A percentile compares a stretch with the other conserved stretches of the same genome.
Conservation (phyloP, 164 flowering plant genomes). For the Litsea cubeba region DNA sequence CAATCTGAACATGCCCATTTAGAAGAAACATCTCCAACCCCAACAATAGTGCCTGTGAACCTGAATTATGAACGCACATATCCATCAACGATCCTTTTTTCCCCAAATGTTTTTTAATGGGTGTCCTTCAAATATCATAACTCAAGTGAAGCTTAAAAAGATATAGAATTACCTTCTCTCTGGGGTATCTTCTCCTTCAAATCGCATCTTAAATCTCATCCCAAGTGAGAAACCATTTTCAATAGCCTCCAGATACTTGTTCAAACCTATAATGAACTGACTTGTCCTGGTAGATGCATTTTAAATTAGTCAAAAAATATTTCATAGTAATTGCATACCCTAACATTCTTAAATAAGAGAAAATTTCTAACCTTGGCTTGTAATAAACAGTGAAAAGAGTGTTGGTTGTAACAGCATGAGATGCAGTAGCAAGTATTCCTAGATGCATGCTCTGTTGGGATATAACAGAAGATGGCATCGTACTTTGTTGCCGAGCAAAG, state of each 20-base stretch:
- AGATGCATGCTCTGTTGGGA: slow-evolving; percentile 84
- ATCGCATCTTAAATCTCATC: slow-evolving; percentile 72
- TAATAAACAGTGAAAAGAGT: slow-evolving; percentile 74
- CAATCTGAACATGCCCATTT: slow-evolving; percentile 63
- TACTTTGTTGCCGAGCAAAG: slow-evolving; percentile 56
- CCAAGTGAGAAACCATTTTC: slow-evolving; percentile 49
- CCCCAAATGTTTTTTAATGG: background rate
- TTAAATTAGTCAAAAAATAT: background rate
- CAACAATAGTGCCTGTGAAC: slow-evolving; percentile 69
- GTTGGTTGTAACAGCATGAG: slow-evolving; percentile 68
- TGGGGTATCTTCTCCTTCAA: slow-evolving; percentile 78
- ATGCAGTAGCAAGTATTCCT: slow-evolving; percentile 93
- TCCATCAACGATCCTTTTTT: background rate
- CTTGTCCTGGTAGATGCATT: slow-evolving; percentile 46
- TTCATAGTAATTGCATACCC: background rate
- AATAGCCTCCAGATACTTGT: slow-evolving; percentile 64
- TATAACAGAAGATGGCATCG: slow-evolving; percentile 83
- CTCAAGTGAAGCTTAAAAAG: background rate
- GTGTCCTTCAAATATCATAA: background rate
- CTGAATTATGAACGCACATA: slow-evolving; percentile 17
- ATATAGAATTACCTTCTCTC: slow-evolving; percentile 53
- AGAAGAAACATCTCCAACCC: slow-evolving; percentile 51
- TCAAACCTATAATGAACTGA: slow-evolving; percentile 66
- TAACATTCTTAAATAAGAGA: background rate
- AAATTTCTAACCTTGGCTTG: slow-evolving; percentile 63